Percentiles rank a stretch among this genome's conserved stretches.
Conservation (phyloP, 352 stramenopile genomes). For the Pythium brachiatum region DNA sequence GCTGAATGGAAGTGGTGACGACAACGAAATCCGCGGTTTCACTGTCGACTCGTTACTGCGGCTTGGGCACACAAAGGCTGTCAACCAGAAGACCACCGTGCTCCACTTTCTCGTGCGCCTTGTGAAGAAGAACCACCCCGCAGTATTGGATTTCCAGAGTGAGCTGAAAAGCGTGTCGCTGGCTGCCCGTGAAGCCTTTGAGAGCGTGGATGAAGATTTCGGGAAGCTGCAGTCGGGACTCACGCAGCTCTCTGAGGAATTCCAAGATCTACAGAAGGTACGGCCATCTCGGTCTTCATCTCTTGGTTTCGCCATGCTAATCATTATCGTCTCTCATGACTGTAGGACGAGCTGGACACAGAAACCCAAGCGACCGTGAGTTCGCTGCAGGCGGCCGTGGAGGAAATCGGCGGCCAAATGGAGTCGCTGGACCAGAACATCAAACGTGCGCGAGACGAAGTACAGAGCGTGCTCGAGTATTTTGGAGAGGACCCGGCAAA, state of each 20-base stretch:
- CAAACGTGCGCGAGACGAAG: constrained; percentile 42
- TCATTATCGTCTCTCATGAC: background rate
- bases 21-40: constrained; percentile 92
- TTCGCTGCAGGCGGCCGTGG: constrained; percentile 34
- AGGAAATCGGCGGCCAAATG: constrained; percentile 49
- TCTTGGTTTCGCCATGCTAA: background rate
- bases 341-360: constrained; percentile 9
- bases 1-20: constrained; percentile 91
- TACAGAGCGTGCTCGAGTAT: constrained; percentile 80
- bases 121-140: constrained; percentile 93
- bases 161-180: constrained; percentile 85
- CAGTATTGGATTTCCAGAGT: constrained; percentile 90
- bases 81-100: constrained; percentile 97
- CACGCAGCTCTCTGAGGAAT: constrained; percentile 41
- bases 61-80: constrained; percentile 93
- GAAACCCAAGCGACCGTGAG: constrained; percentile 16
- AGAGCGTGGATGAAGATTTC: constrained; percentile 65
- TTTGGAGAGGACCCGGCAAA: constrained; percentile 81
- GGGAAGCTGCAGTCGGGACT: constrained; percentile 53
- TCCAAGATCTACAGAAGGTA: constrained; percentile 48
- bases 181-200: constrained; percentile 82
- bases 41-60: constrained; percentile 94
- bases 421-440: constrained; percentile 37
- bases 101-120: constrained; percentile 97
- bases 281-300: background rate